Evolutionary conservation across 805 yeast species (phyloP).

Genomic region (Hanseniaspora nectarophila): DNA sequence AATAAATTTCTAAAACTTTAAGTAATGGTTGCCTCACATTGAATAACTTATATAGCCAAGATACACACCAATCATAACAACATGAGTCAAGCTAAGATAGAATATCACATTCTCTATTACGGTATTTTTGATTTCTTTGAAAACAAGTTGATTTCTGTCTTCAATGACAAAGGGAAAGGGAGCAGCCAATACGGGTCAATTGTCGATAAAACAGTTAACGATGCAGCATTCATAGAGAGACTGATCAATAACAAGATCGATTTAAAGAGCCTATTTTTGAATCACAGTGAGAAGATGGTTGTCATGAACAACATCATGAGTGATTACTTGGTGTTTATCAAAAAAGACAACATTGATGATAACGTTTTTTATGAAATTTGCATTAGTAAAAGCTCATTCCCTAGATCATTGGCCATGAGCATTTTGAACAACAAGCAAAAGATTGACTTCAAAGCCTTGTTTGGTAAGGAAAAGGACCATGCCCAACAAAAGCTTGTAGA

Average conservation of each 20-base stretch:
- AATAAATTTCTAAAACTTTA: too few relatives aligned
- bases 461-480: background rate
- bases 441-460: background rate
- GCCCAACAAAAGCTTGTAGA: background rate
- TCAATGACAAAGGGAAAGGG: background rate
- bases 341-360: background rate
- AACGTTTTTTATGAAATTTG: background rate
- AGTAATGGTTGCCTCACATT: too few relatives aligned
- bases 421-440: slow-evolving; percentile 5
- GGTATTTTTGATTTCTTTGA: background rate
- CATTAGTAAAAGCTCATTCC: background rate
- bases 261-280: background rate
- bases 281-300: background rate
- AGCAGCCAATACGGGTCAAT: slow-evolving; percentile 2
- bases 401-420: slow-evolving; percentile 5
- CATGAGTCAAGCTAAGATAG: background rate
- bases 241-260: slow-evolving; percentile 2
- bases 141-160: background rate
- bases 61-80: too few relatives aligned
- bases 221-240: background rate
- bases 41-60: too few relatives aligned
- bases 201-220: background rate
- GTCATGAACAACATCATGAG: background rate
- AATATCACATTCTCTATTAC: background rate
- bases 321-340: background rate